Base-by-base conservation (phyloP, 2,329 filamentous ascomycete species). In the Paracamarosporium sp. region DNA sequence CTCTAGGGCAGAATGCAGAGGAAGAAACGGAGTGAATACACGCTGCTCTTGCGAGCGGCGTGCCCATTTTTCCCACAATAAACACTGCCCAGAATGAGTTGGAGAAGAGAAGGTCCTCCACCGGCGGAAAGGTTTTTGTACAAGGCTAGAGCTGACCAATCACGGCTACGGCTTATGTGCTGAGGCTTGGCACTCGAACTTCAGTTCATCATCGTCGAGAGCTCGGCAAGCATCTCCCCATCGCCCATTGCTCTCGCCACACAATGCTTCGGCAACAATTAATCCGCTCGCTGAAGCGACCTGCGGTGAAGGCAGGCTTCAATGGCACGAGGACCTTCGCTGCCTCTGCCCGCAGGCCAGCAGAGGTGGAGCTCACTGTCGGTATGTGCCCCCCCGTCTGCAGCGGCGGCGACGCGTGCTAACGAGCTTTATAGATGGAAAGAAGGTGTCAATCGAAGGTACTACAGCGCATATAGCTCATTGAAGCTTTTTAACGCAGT, bases 371-470 rank as follows among this genome's bases (percentile, higher is more conserved):
- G 86, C 88, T 99, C 80, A 99, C 94, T 75, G 88, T 97, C 84
- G 92, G 92, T 96, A 81, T 75, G 87, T 80, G 68, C 71, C 72
- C 76, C n/a, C 62, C 58, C 55, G 50, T 62, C 60, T 53, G 62
- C 57, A 59, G 58, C 50, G 51, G 46, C 60, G 30, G 40, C 50
- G 41, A 64, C 44, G 55, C 35, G 25, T 73, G 63, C 76, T 81
- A 69, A 81, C 71, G 35, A 63, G 57, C 65, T 61, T 61, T 67
- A 43, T 76, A 93, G 94, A 99, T 87, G 95, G 94, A 77, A 97
- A 97, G 85, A 96, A 97, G 82, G 90, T 99, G 55, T 97, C 93
- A 63, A 93, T 99, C 78, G 93, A 97, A 91, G 92, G 93, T 96
- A 89, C 64, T 64, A 30, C 48, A 53, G 40, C 57, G 56, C 46